A percentile compares a stretch with the other conserved stretches of the same genome.
Conservation (phyloP, 257 asterid genomes). For the Asclepias syriaca region DNA sequence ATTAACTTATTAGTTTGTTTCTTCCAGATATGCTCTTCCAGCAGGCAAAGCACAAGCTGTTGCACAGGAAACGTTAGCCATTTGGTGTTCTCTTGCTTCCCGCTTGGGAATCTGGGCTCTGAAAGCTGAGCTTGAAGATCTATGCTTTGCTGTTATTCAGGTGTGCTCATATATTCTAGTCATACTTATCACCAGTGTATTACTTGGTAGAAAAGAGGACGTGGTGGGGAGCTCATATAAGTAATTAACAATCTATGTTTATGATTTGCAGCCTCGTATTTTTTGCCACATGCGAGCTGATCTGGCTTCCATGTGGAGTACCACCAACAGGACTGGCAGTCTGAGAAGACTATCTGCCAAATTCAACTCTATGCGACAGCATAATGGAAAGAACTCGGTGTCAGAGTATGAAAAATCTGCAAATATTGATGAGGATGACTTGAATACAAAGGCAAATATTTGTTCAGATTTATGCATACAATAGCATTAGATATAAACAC, state of each 20-base stretch:
- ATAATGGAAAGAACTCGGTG: slow-evolving; percentile 14
- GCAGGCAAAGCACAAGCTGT: slow-evolving; percentile 85
- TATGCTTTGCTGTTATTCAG: slow-evolving; percentile 96
- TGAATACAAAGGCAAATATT: slow-evolving; percentile 63
- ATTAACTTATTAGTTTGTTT: slow-evolving; percentile 8
- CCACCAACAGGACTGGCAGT: slow-evolving; percentile 44
- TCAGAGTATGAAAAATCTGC: slow-evolving; percentile 45
- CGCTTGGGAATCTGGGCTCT: slow-evolving; percentile 95
- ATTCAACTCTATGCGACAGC: slow-evolving; percentile 31
- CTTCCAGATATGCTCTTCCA: slow-evolving; percentile 77
- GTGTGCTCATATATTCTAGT: slow-evolving; percentile 30
- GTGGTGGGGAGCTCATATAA: not conserved
- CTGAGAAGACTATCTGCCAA: slow-evolving; percentile 53
- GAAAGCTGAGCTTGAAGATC: slow-evolving; percentile 97
- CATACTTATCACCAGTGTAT: slow-evolving; percentile 3
- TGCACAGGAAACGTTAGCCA: slow-evolving; percentile 90
- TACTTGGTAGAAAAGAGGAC: slow-evolving; percentile 11
- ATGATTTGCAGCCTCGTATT: slow-evolving; percentile 62
- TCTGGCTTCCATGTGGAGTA: slow-evolving; percentile 89
- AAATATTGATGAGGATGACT: slow-evolving; percentile 47
- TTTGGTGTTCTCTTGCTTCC: slow-evolving; percentile 99
- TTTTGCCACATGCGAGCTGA: slow-evolving; percentile 80
- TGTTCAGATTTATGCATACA: not conserved
- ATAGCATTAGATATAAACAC: not conserved
- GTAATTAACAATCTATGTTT: slow-evolving; percentile 6